Conservation (phyloP, 2,329 filamentous ascomycete species). For the Trichoderma cornu-damae region DNA sequence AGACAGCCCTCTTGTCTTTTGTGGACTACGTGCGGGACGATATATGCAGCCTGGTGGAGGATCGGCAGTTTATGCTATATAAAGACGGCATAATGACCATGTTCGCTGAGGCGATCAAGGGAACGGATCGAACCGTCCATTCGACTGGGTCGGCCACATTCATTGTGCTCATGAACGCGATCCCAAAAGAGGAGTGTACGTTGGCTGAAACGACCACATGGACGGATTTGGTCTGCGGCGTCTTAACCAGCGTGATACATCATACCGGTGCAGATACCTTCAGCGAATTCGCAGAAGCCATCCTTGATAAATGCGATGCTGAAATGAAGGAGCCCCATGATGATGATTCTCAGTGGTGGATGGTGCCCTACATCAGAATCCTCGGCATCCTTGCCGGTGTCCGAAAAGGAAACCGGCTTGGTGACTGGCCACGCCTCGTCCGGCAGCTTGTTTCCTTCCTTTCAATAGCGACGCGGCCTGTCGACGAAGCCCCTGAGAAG, state of each 20-base stretch:
- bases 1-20: conserved; percentile 66
- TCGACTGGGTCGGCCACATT: conserved; percentile 54
- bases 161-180: conserved; percentile 45
- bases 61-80: conserved; percentile 62
- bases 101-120: conserved; percentile 76
- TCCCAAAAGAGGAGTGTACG: conserved; percentile 47
- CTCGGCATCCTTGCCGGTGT: conserved; percentile 70
- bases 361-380: conserved; percentile 50
- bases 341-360: conserved; percentile 30
- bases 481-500: conserved; percentile 30
- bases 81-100: conserved; percentile 87
- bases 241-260: conserved; percentile 77
- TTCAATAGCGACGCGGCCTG: conserved; percentile 35
- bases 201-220: conserved; percentile 46
- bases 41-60: conserved; percentile 49
- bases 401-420: conserved; percentile 71
- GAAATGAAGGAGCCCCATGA: conserved; percentile 32
- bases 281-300: conserved; percentile 56
- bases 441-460: conserved; percentile 51
- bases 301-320: conserved; percentile 48
- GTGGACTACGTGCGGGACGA: conserved; percentile 68
- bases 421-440: conserved; percentile 64
- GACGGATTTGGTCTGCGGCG: conserved; percentile 65
- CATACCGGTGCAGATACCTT: conserved; percentile 73
- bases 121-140: conserved; percentile 54